These are phyloP conservation scores for Lithospermum erythrorhizon DNA, from an alignment of 257 asterid species.

Conservation along the genomic window DNA sequence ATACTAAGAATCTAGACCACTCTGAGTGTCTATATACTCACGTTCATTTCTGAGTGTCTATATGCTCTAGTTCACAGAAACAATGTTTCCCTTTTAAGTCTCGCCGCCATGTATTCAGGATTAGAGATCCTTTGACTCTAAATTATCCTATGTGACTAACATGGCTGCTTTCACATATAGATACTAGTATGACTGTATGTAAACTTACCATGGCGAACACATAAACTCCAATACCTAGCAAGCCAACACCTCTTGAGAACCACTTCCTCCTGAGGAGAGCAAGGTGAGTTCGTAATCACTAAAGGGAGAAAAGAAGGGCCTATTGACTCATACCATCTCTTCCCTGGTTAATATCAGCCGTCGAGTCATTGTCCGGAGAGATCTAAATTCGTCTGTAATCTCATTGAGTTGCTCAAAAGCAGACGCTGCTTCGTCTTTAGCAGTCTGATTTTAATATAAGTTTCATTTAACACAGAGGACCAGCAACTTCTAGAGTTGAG, in stretches of 20 bases:
- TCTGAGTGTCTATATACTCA: no score
- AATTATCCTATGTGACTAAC: no score
- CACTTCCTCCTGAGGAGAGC: slow-evolving; percentile 71
- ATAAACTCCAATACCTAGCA: slow-evolving; percentile 78
- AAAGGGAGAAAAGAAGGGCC: slow-evolving; percentile 9
- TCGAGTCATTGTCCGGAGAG: slow-evolving; percentile 43
- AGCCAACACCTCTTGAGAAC: slow-evolving; percentile 94
- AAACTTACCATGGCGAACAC: slow-evolving; percentile 48
- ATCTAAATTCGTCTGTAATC: slow-evolving; percentile 40
- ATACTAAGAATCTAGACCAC: no score
- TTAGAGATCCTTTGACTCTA: no score
- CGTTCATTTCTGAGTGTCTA: no score
- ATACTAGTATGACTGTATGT: neutral
- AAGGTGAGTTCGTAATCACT: slow-evolving; percentile 33
- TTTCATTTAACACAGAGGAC: neutral
- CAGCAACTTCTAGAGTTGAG: neutral
- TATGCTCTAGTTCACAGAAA: no score
- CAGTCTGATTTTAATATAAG: slow-evolving; percentile 26
- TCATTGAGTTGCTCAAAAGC: slow-evolving; percentile 52
- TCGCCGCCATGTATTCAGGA: no score
- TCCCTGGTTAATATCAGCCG: slow-evolving; percentile 66
- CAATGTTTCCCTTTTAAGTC: no score
- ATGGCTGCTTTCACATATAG: no score
- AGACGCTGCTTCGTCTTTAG: slow-evolving; percentile 64
- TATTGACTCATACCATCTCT: slow-evolving; percentile 59